phyloP scores from a whole-genome alignment of 331 rosid genomes.

The Acacia pycnantha region DNA sequence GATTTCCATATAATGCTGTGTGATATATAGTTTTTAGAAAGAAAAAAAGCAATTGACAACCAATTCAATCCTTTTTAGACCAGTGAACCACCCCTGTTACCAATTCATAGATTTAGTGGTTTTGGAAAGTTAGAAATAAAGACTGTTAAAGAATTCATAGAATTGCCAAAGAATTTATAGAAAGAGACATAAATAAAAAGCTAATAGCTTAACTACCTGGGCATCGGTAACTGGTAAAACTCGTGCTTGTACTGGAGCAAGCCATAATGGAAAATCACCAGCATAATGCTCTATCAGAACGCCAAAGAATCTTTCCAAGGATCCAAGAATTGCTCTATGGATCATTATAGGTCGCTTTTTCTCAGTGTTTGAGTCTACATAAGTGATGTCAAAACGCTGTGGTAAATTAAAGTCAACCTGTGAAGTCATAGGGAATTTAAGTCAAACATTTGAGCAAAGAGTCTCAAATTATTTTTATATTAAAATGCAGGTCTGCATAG shows the following conservation, averaged over 20 bases:
- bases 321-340: conserved; percentile 96
- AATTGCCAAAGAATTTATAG: not conserved
- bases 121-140: not conserved
- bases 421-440: conserved; percentile 10
- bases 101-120: not conserved
- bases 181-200: not conserved
- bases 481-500: not conserved
- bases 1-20: not conserved
- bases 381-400: conserved; percentile 87
- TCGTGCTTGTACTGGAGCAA: conserved; percentile 90
- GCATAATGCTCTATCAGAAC: conserved; percentile 96
- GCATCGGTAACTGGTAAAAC: conserved; percentile 87
- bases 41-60: not conserved
- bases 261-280: conserved; percentile 97
- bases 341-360: conserved; percentile 88
- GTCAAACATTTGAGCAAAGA: conserved; percentile 20
- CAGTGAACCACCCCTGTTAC: not conserved
- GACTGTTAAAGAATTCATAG: not conserved
- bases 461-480: not conserved
- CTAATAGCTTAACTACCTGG: conserved; percentile 55
- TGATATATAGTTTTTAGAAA: too few species aligned
- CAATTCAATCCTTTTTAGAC: not conserved
- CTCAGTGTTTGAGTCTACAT: conserved; percentile 76
- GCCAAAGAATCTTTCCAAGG: conserved; percentile 91
- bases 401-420: conserved; percentile 98